phyloP scores from a whole-genome alignment of 2,329 filamentous ascomycete species.

The Triangularia setosa region DNA sequence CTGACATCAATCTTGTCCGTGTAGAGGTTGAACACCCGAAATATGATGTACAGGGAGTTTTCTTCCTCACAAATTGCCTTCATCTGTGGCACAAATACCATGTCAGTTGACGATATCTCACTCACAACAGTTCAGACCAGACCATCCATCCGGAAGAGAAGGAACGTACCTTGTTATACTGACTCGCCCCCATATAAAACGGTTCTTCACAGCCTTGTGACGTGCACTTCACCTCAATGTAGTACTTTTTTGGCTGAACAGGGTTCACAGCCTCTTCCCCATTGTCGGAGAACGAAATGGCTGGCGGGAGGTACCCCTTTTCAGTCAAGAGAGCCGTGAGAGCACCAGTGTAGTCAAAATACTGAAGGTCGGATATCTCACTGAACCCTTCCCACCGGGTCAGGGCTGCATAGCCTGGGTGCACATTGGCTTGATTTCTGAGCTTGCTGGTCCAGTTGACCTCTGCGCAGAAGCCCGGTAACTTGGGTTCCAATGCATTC shows the following conservation, averaged over 20 bases:
- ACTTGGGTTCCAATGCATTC: neutral
- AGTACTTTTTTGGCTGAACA: constrained; percentile 1
- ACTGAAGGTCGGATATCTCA: constrained; percentile 9
- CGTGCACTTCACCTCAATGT: constrained; percentile 13
- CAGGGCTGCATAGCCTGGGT: constrained; percentile 6
- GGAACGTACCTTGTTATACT: constrained; percentile 8
- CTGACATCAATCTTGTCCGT: constrained; percentile 7
- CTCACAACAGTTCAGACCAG: neutral
- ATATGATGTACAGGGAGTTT: constrained; percentile 12
- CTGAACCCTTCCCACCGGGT: neutral
- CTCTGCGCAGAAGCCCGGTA: neutral
- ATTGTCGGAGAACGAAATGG: neutral
- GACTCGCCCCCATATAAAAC: constrained; percentile 2
- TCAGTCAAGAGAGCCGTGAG: constrained; percentile 6
- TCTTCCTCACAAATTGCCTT: neutral
- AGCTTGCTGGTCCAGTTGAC: constrained; percentile 12
- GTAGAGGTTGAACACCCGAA: constrained; percentile 12
- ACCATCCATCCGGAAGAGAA: neutral
- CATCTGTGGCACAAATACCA: constrained; percentile 6
- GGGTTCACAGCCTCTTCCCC: neutral
- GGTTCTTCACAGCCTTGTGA: neutral
- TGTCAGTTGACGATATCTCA: neutral
- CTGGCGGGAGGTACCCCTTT: neutral
- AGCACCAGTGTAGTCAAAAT: neutral
- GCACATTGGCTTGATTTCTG: neutral